Evolutionary conservation across 1,284 basidiomycete species (phyloP).

Genomic region (Peniophora sp.): DNA sequence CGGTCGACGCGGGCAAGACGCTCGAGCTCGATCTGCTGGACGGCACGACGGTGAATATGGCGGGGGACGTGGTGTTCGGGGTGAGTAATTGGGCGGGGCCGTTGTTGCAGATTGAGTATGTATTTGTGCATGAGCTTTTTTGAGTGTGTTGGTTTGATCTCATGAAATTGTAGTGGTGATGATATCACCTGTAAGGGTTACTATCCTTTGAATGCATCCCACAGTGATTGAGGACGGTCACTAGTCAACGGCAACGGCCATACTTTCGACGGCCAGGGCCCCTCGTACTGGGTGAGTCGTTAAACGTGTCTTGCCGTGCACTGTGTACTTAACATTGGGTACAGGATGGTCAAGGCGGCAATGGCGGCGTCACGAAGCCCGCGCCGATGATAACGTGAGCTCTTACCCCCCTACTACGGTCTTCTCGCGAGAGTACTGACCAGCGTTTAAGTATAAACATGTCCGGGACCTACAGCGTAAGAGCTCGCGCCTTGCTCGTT

Average conservation of each 20-base stretch:
- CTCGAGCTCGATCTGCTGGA: conserved; percentile 19
- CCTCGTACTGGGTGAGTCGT: conserved; percentile 26
- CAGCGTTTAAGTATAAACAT: conserved; percentile 38
- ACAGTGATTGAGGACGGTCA: not conserved
- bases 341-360: conserved; percentile 31
- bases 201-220: not conserved
- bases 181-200: conserved; percentile 17
- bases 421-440: not conserved
- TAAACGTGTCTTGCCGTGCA: not conserved
- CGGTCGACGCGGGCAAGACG: conserved; percentile 24
- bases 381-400: conserved; percentile 30
- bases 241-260: conserved; percentile 33
- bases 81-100: conserved; percentile 16
- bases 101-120: not conserved
- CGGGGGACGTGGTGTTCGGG: conserved; percentile 24
- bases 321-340: not conserved
- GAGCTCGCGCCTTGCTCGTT: too few relatives aligned
- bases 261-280: conserved; percentile 32
- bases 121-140: not conserved
- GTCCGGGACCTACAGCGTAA: conserved; percentile 39
- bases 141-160: too few relatives aligned
- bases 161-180: conserved; percentile 14
- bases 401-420: too few relatives aligned
- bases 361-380: conserved; percentile 29
- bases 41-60: conserved; percentile 27